Percentiles rank a stretch among this genome's conserved stretches.
These are phyloP conservation scores for Komagataella ulmi DNA, from an alignment of 805 yeast species.

Conservation along the genomic window DNA sequence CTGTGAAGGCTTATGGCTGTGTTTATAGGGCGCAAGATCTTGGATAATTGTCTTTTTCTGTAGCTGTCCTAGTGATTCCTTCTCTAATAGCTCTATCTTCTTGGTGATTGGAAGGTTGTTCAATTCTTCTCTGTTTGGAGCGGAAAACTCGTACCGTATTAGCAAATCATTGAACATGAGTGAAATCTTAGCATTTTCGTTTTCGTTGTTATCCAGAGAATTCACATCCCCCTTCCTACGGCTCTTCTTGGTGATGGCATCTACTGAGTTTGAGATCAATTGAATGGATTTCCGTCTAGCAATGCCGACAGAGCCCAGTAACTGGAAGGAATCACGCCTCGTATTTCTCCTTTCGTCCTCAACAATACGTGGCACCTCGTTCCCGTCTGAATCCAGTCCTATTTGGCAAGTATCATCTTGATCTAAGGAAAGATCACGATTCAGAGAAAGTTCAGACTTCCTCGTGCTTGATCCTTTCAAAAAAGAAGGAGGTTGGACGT, in stretches of 20 bases:
- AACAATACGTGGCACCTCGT: neutral
- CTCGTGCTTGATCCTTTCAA: neutral
- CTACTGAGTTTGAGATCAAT: neutral
- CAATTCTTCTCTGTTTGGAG: slow-evolving; percentile 60
- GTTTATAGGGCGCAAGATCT: neutral
- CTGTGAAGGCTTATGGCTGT: neutral
- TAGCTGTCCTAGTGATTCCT: slow-evolving; percentile 55
- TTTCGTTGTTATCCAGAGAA: neutral
- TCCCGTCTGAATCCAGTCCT: neutral
- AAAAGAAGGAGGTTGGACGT: neutral
- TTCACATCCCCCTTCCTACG: neutral
- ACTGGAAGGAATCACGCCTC: neutral
- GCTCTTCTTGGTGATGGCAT: neutral
- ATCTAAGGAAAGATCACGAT: neutral
- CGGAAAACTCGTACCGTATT: slow-evolving; percentile 62
- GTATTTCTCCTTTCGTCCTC: neutral
- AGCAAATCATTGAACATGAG: slow-evolving; percentile 54
- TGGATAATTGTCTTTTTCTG: slow-evolving; percentile 20
- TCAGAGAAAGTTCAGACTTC: neutral
- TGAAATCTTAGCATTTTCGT: slow-evolving; percentile 24
- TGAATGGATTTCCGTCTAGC: neutral
- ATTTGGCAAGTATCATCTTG: neutral
- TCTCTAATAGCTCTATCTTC: slow-evolving; percentile 73
- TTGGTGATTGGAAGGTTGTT: slow-evolving; percentile 49
- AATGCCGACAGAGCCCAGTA: neutral